These are phyloP conservation scores for Monocercomonoides exilis DNA, from an alignment of 78 protist genomes.

Conservation along the genomic window DNA sequence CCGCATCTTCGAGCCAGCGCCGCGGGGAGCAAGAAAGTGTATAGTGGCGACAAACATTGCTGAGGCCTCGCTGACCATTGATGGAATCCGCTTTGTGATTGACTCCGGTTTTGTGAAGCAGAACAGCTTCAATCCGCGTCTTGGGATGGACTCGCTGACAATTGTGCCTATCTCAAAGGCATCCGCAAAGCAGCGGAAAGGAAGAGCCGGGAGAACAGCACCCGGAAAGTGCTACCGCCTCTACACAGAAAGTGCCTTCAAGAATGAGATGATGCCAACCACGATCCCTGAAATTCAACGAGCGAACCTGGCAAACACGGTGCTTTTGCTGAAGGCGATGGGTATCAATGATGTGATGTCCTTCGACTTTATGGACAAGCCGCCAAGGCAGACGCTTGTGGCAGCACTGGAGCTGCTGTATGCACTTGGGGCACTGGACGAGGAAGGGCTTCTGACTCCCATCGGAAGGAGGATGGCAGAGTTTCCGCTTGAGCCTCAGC, in stretches of 20 bases:
- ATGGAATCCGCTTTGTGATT: conserved; percentile 65
- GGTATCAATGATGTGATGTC: conserved; percentile 82
- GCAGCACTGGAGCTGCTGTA: conserved; percentile 73
- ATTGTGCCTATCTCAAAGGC: conserved; percentile 88
- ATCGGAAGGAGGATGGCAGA: conserved; percentile 94
- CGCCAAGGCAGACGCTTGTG: conserved; percentile 79
- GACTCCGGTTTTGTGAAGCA: conserved; percentile 79
- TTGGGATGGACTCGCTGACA: conserved; percentile 88
- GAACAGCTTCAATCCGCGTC: conserved; percentile 79
- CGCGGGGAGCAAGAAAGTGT: conserved; percentile 61
- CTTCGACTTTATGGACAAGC: conserved; percentile 98
- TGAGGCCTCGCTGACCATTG: conserved; percentile 51
- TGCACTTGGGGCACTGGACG: conserved; percentile 86
- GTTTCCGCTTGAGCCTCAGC: conserved; percentile 94
- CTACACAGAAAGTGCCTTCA: conserved; percentile 92
- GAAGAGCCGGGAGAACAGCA: conserved; percentile 84
- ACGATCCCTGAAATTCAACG: conserved; percentile 97
- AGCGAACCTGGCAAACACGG: conserved; percentile 86
- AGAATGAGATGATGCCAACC: conserved; percentile 81
- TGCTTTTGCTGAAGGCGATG: conserved; percentile 75
- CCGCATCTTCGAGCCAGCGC: conserved; percentile 85
- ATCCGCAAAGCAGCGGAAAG: conserved; percentile 49
- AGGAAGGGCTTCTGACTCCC: conserved; percentile 91
- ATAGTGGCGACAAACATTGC: conserved; percentile 64
- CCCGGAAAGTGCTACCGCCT: conserved; percentile 97